Evolutionary conservation across 768 basidiomycete genomes (phyloP).

Genomic region (Russula lepida): DNA sequence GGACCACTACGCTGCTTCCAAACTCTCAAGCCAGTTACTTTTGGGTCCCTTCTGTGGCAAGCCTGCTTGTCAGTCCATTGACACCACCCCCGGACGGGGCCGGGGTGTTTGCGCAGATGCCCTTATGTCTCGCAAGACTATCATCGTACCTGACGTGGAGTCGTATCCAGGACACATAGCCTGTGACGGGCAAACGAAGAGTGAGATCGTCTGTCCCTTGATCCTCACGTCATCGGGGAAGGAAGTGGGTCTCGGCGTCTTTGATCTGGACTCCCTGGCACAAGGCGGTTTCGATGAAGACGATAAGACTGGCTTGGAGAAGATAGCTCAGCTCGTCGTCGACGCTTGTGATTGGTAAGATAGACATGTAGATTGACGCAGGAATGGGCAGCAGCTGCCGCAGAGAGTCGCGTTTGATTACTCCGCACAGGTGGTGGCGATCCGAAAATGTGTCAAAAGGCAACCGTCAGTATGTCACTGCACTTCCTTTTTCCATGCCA

Average conservation of each 20-base stretch:
- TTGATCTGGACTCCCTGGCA: conserved; percentile 34
- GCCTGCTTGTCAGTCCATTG: conserved; percentile 85
- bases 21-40: conserved; percentile 35
- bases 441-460: conserved; percentile 14
- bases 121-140: conserved; percentile 45
- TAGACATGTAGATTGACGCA: conserved; percentile 7
- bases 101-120: conserved; percentile 86
- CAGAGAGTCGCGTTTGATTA: not conserved
- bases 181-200: conserved; percentile 84
- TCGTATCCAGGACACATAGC: conserved; percentile 88
- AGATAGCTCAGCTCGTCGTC: conserved; percentile 30
- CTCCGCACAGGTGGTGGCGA: conserved; percentile 3
- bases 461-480: conserved; percentile 8
- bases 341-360: conserved; percentile 23
- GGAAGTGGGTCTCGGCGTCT: conserved; percentile 36
- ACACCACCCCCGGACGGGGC: conserved; percentile 39
- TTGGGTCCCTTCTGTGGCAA: conserved; percentile 86
- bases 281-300: conserved; percentile 35
- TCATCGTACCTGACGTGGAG: conserved; percentile 74
- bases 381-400: conserved; percentile 8
- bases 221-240: conserved; percentile 31
- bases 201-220: conserved; percentile 85
- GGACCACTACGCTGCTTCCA: not conserved
- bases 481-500: conserved; percentile 38
- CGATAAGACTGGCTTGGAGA: conserved; percentile 36